phyloP scores from a whole-genome alignment of 208 protist species.

The Crithidia mellificae region DNA sequence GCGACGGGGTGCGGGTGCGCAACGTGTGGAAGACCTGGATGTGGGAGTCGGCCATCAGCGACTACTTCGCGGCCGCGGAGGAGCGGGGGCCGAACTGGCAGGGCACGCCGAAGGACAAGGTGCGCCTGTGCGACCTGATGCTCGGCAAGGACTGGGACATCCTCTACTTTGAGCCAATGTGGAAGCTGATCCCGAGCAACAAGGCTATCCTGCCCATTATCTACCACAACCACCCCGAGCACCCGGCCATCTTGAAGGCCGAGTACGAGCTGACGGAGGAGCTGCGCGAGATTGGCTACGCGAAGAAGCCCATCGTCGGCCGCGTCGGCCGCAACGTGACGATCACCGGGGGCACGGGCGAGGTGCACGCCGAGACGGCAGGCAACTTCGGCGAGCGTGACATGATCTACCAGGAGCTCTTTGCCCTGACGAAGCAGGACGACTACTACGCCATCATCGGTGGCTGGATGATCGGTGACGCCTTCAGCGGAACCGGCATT shows the following conservation, averaged over 20 bases:
- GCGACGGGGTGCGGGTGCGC: constrained; percentile 73
- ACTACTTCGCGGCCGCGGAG: constrained; percentile 60
- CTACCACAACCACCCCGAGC: constrained; percentile 80
- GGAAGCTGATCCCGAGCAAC: constrained; percentile 92
- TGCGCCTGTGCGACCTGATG: constrained; percentile 85
- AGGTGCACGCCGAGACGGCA: constrained; percentile 57
- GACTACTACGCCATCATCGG: constrained; percentile 90
- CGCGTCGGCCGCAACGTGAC: constrained; percentile 87
- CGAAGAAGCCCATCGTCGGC: constrained; percentile 88
- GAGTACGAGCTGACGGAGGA: constrained; percentile 76
- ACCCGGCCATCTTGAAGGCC: constrained; percentile 68
- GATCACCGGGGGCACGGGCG: constrained; percentile 57
- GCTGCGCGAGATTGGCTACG: constrained; percentile 61
- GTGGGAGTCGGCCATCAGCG: constrained; percentile 87
- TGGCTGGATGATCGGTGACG: constrained; percentile 86
- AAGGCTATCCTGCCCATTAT: constrained; percentile 90
- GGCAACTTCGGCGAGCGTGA: constrained; percentile 83
- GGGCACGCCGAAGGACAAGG: constrained; percentile 68
- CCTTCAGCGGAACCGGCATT: constrained; percentile 77
- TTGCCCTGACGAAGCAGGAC: constrained; percentile 62
- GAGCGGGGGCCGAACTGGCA: constrained; percentile 71
- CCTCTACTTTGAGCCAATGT: constrained; percentile 89
- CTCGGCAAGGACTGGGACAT: constrained; percentile 73
- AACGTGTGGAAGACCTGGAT: constrained; percentile 93
- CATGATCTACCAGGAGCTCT: constrained; percentile 89